A percentile compares a stretch with the other conserved stretches of the same genome.
phyloP scores from a whole-genome alignment of 345 rosid species.

The Theobroma cacao region DNA sequence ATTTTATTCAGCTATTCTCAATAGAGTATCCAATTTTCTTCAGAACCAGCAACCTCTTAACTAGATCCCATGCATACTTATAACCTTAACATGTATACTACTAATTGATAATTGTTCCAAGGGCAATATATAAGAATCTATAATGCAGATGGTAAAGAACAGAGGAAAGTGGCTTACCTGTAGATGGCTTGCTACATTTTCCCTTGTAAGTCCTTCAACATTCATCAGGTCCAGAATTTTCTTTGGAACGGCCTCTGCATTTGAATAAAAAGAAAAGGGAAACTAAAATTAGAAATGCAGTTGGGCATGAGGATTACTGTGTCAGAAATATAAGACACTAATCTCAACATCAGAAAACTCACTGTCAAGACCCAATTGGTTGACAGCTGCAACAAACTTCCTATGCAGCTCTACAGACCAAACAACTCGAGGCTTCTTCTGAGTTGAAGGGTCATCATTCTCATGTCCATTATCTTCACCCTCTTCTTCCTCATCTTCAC shows the following conservation, averaged over 20 bases:
- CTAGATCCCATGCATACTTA: neutral
- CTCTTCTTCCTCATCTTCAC: slow-evolving; percentile 69
- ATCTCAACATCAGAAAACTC: slow-evolving; percentile 30
- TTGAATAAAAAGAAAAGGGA: slow-evolving; percentile 1
- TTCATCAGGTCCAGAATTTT: slow-evolving; percentile 93
- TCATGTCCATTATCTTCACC: slow-evolving; percentile 59
- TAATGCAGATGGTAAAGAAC: neutral
- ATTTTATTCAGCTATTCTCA: neutral
- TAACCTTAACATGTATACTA: neutral
- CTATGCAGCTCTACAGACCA: slow-evolving; percentile 83
- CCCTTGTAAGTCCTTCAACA: slow-evolving; percentile 86
- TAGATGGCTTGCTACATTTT: slow-evolving; percentile 97
- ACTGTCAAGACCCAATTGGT: slow-evolving; percentile 85
- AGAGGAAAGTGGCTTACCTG: slow-evolving; percentile 46
- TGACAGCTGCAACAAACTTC: slow-evolving; percentile 86
- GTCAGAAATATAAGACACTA: slow-evolving; percentile 4
- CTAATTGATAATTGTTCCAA: neutral
- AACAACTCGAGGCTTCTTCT: slow-evolving; percentile 92
- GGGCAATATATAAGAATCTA: neutral
- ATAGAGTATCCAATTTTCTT: neutral
- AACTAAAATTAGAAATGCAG: neutral
- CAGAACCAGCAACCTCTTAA: neutral
- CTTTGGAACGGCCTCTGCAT: slow-evolving; percentile 92
- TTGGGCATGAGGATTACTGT: neutral
- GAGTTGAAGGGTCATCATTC: slow-evolving; percentile 53